Conservation (phyloP, 495 filamentous ascomycete species). For the Daldinia grandis region DNA sequence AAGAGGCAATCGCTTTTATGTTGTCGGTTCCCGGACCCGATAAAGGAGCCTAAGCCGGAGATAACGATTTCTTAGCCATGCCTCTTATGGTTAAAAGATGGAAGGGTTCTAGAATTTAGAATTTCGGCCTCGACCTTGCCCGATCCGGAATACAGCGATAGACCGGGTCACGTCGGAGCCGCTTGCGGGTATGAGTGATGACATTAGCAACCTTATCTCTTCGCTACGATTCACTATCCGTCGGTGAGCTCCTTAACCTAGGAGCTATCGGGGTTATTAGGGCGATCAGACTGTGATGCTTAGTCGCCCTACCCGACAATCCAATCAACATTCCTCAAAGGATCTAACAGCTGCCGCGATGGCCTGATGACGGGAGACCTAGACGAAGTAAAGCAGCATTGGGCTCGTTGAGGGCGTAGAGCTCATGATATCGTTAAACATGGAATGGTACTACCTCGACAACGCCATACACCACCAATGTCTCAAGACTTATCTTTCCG, state of each 20-base stretch:
- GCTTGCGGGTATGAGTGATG: conserved; percentile 3
- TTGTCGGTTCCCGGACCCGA: conserved; percentile 8
- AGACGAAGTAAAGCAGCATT: conserved; percentile 5
- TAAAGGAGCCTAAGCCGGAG: neutral
- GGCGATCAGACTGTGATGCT: conserved; percentile 13
- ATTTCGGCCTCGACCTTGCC: conserved; percentile 16
- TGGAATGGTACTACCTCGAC: conserved; percentile 16
- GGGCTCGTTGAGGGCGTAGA: conserved; percentile 1
- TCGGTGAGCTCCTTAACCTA: conserved; percentile 12
- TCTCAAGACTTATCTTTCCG: neutral
- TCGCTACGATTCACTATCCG: conserved; percentile 7
- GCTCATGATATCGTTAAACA: conserved; percentile 16
- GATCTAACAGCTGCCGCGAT: conserved; percentile 1
- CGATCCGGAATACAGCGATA: conserved; percentile 34
- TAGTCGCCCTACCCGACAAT: conserved; percentile 11
- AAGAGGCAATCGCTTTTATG: neutral
- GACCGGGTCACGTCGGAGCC: conserved; percentile 30
- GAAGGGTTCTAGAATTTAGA: conserved; percentile 13
- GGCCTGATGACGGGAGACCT: conserved; percentile 11
- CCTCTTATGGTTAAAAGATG: conserved; percentile 4
- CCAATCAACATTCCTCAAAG: conserved; percentile 4
- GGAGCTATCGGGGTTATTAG: neutral
- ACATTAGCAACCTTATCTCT: conserved; percentile 6
- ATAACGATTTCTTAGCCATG: conserved; percentile 12
- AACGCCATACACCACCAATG: conserved; percentile 10